A percentile compares a stretch with the other conserved stretches of the same genome.
Evolutionary conservation across 2,329 filamentous ascomycete genomes (phyloP).

Genomic region (Scedosporium boydii): DNA sequence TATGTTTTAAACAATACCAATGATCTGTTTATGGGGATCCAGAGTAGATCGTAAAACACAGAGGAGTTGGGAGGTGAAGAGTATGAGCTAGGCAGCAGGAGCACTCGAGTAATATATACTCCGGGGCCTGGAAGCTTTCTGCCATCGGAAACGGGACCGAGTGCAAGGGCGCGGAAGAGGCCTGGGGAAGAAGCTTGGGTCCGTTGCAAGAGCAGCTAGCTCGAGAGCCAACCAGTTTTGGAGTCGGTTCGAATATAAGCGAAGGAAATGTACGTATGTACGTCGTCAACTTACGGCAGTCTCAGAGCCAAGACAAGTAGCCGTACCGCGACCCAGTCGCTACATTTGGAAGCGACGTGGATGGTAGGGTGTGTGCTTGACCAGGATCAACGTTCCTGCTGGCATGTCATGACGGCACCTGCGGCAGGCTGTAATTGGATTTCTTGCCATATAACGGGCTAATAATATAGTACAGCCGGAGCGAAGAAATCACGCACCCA

Average conservation of each 20-base stretch:
- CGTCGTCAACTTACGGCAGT: neutral
- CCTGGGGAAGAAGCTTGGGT: neutral
- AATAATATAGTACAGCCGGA: neutral
- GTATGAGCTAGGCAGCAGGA: neutral
- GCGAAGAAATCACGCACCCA: constrained; percentile 2
- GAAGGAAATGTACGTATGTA: neutral
- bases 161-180: neutral
- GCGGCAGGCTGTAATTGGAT: constrained; percentile 1
- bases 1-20: neutral
- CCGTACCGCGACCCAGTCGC: neutral
- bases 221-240: neutral
- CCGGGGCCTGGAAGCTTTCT: neutral
- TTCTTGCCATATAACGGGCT: neutral
- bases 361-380: neutral
- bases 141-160: neutral
- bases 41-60: neutral
- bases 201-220: neutral
- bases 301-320: neutral
- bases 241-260: neutral
- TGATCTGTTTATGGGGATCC: neutral
- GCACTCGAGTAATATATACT: constrained; percentile 2
- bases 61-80: neutral
- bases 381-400: neutral
- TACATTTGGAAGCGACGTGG: neutral
- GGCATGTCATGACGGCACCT: neutral